Conservation (phyloP, 768 basidiomycete species). For the Ramaria rubella region DNA sequence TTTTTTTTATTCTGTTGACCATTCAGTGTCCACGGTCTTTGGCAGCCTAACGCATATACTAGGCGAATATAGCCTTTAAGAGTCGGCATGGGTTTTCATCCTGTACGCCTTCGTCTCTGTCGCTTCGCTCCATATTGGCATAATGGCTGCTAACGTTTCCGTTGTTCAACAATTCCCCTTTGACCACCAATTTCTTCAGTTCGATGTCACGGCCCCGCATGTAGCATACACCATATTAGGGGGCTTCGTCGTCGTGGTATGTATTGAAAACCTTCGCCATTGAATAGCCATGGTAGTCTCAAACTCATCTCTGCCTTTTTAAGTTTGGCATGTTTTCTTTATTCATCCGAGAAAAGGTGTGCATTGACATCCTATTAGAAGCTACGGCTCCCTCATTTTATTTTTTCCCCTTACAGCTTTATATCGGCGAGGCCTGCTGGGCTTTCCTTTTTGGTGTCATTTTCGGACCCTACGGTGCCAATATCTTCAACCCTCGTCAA, state of each 20-base stretch:
- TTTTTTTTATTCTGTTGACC: too few species aligned
- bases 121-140: constrained; percentile 1
- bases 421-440: constrained; percentile 95
- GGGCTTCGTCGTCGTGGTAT: constrained; percentile 70
- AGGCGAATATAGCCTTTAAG: not conserved
- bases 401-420: constrained; percentile 42
- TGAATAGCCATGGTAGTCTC: too few species aligned
- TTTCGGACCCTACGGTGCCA: constrained; percentile 79
- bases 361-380: constrained; percentile 12
- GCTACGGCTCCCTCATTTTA: not conserved
- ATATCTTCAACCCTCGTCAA: constrained; percentile 72
- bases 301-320: too few species aligned
- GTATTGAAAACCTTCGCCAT: constrained; percentile 25
- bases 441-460: constrained; percentile 92
- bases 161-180: not conserved
- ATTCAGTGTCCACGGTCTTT: too few species aligned
- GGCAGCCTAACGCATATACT: too few species aligned
- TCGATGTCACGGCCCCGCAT: constrained; percentile 64
- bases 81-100: constrained; percentile 39
- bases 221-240: constrained; percentile 75
- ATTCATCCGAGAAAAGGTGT: constrained; percentile 78
- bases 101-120: constrained; percentile 30
- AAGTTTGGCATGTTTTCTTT: constrained; percentile 96
- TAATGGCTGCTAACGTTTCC: not conserved
- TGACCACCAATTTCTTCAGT: constrained; percentile 21